Base-by-base conservation (phyloP, 345 rosid species). In the Euphorbia tirucalli region DNA sequence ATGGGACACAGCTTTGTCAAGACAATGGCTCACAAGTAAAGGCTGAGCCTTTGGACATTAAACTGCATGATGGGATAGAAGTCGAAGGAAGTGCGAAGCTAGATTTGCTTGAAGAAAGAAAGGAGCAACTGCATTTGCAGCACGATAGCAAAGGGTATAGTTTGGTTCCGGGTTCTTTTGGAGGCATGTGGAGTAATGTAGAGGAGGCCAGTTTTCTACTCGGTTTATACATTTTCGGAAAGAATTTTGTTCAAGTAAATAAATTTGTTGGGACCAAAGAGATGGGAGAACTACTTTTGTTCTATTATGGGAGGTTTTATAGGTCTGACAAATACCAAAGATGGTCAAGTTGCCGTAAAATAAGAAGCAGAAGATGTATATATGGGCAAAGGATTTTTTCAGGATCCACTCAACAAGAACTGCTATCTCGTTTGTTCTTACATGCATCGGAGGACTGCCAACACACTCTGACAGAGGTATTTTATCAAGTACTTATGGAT, bases 171-270 rank as follows among this genome's bases (percentile, higher is more conserved):
- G 91, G 86, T 30, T 77, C 80, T 61, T 24, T 73, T 44, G 80
- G 86, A 52, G 82, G 75, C 60, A 59, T 85, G 62, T 90, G 91
- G 93, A 66, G 37, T 64, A 82, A 65, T 55, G 28, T 71, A 31
- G 91, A 90, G 72, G 72, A 59, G 64, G 79, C 82, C 55, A 75
- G 81, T 80, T 82, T 90, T 77, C 93, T 90, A 68, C 93, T 90
- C 49, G 90, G 88, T 62, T 80, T 90, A 75, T 90, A 87, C 79
- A 82, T 85, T 74, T 85, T 90, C 64, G 96, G 93, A 61, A 90
- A 85, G 61, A 85, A 87, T 77, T 87, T 90, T 73, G 77, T 71
- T 69, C 78, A 65, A 66, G 87, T 88, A 63, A 79, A 87, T 79
- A 83, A 77, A 52, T 87, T 87, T 81, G 87, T 87, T 73, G 89